Percentiles rank a stretch among this genome's conserved stretches.
phyloP scores from a whole-genome alignment of 164 flowering plant species.

The Hamamelis virginiana region DNA sequence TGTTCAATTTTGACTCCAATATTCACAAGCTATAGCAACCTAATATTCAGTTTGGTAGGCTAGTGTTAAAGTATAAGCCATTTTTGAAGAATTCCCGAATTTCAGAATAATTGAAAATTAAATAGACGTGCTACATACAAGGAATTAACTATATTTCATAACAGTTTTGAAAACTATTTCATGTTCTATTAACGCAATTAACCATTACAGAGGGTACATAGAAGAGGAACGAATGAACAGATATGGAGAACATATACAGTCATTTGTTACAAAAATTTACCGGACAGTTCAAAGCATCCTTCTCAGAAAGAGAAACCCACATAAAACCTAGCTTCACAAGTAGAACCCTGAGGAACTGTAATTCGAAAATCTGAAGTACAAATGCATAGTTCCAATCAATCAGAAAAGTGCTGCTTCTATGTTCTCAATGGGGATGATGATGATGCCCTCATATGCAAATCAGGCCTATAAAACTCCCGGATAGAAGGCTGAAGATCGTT shows the following conservation, averaged over 20 bases:
- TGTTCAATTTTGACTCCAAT: too few relatives aligned
- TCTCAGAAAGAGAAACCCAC: slow-evolving; percentile 14
- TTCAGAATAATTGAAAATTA: too few relatives aligned
- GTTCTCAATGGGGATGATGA: neutral
- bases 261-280: slow-evolving; percentile 25
- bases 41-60: too few relatives aligned
- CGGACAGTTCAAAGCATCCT: slow-evolving; percentile 5
- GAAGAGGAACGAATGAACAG: slow-evolving; percentile 7
- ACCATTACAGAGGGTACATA: slow-evolving; percentile 1
- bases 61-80: too few relatives aligned
- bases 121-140: too few relatives aligned
- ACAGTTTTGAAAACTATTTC: slow-evolving; percentile 7
- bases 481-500: neutral
- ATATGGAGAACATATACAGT: slow-evolving; percentile 30
- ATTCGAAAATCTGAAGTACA: too few relatives aligned
- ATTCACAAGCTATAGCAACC: too few relatives aligned
- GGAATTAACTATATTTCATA: neutral
- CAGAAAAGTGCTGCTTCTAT: neutral
- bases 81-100: too few relatives aligned
- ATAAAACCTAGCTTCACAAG: slow-evolving; percentile 7
- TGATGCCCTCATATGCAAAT: neutral
- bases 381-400: too few relatives aligned
- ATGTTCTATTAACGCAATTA: slow-evolving; percentile 9
- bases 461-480: too few relatives aligned
- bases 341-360: neutral